Evolutionary conservation across 2,329 filamentous ascomycete genomes (phyloP), one percentile per base, ranked within the genome.

Genomic region (Nemania diffusa): DNA sequence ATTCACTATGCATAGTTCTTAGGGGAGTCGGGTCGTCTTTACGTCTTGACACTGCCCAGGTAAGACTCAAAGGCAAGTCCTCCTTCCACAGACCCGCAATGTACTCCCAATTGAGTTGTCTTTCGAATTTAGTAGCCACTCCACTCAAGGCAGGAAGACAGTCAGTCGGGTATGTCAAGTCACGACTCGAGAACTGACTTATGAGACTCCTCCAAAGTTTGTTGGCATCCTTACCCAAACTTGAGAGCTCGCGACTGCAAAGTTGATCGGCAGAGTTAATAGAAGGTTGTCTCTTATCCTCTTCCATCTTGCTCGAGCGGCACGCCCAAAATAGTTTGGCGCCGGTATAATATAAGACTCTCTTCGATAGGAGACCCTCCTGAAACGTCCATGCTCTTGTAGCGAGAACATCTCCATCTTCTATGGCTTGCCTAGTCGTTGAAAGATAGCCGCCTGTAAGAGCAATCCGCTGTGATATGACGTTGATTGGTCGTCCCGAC

Each of bases 331-430:
- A 26, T 9, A 52, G 15, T 6, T 52, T 52, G 15, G 50, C 50
- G 27, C 27, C 50, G 15, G 50, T 32, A 32, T 52, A 52, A 34
- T 52, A 52, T 32, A 52, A 32, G 50, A 52, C 50, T 11, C 50
- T 32, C 32, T 52, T 52, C 46, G 50, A 52, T 17, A 52, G 27
- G 17, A 52, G 50, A 13, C 50, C 50, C 27, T 52, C 50, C 50
- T 52, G 50, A 32, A 52, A 52, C 24, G 50, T 52, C 50, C 50
- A 52, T 32, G 50, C 50, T 34, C 17, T 26, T 17, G 50, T 52
- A 24, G 50, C 32, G 50, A 52, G 50, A 20, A 52, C 50, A 52
- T 52, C 50, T 9, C 50, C 50, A 24, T 52, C 50, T 52, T 52
- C 50, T 11, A 52, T 52, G 3, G 50, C 50, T 29, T 52, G 11